These are phyloP conservation scores for Zymoseptoria tritici DNA, from an alignment of 2,329 filamentous ascomycete genomes.

Conservation along the genomic window DNA sequence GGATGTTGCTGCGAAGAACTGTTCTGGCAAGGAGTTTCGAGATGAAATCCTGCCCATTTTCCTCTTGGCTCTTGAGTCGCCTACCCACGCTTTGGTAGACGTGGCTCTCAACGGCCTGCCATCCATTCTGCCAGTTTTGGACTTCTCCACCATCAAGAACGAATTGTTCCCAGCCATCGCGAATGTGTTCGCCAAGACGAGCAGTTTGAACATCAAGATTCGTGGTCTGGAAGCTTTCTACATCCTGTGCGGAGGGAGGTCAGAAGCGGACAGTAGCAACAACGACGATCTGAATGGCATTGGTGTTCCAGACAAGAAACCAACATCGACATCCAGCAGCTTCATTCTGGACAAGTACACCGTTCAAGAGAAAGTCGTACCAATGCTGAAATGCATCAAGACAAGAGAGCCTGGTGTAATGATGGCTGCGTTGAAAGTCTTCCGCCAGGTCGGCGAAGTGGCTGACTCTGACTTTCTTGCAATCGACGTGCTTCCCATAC, in stretches of 20 bases:
- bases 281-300: constrained; percentile 73
- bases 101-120: constrained; percentile 72
- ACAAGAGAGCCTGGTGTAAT: constrained; percentile 97
- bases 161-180: constrained; percentile 92
- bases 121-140: constrained; percentile 74
- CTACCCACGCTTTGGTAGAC: constrained; percentile 84
- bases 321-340: constrained; percentile 42
- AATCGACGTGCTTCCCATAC: constrained; percentile 77
- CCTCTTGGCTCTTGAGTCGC: constrained; percentile 73
- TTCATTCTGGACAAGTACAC: constrained; percentile 90
- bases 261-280: constrained; percentile 29
- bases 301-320: constrained; percentile 36
- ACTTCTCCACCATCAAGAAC: constrained; percentile 95
- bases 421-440: constrained; percentile 81
- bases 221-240: constrained; percentile 84
- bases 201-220: constrained; percentile 89
- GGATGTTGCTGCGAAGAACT: constrained; percentile 66
- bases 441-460: constrained; percentile 71
- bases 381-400: constrained; percentile 84
- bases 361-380: constrained; percentile 94
- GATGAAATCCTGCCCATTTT: constrained; percentile 89
- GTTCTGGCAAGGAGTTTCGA: constrained; percentile 86
- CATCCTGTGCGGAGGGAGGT: constrained; percentile 74
- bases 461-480: constrained; percentile 89
- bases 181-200: constrained; percentile 84